A percentile compares a stretch with the other conserved stretches of the same genome.
Conservation (phyloP, 2,329 filamentous ascomycete species). For the Fusarium multiceps region DNA sequence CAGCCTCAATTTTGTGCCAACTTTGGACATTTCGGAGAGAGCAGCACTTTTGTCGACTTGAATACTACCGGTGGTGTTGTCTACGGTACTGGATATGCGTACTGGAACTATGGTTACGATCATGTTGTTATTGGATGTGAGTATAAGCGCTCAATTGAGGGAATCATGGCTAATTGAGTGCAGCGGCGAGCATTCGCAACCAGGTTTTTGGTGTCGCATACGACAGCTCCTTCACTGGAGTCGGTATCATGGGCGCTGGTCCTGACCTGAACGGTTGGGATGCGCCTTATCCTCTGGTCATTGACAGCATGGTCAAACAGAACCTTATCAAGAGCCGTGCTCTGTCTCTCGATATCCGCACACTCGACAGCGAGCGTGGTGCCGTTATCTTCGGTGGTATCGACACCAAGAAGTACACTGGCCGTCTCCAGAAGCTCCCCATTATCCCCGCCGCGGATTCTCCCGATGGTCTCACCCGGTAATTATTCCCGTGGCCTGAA, state of each 20-base stretch:
- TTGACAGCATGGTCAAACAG: slow-evolving; percentile 51
- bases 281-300: slow-evolving; percentile 49
- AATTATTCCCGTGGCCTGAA: neutral
- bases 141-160: neutral
- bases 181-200: slow-evolving; percentile 49
- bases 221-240: slow-evolving; percentile 44
- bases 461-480: slow-evolving; percentile 50
- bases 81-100: slow-evolving; percentile 50
- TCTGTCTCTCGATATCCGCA: slow-evolving; percentile 52
- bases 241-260: slow-evolving; percentile 52
- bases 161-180: neutral
- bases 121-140: slow-evolving; percentile 50
- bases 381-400: slow-evolving; percentile 66
- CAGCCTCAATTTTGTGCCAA: slow-evolving; percentile 45
- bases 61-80: slow-evolving; percentile 42
- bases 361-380: slow-evolving; percentile 47
- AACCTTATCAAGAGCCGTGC: slow-evolving; percentile 53
- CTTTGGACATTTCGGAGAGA: slow-evolving; percentile 48
- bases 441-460: slow-evolving; percentile 59
- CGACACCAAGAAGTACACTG: slow-evolving; percentile 66
- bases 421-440: slow-evolving; percentile 65
- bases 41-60: slow-evolving; percentile 46
- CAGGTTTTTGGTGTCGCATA: slow-evolving; percentile 54
- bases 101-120: slow-evolving; percentile 52
- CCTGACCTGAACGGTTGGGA: slow-evolving; percentile 51